Base-by-base conservation (phyloP, 495 filamentous ascomycete genomes). In the Talaromyces thailandensis region DNA sequence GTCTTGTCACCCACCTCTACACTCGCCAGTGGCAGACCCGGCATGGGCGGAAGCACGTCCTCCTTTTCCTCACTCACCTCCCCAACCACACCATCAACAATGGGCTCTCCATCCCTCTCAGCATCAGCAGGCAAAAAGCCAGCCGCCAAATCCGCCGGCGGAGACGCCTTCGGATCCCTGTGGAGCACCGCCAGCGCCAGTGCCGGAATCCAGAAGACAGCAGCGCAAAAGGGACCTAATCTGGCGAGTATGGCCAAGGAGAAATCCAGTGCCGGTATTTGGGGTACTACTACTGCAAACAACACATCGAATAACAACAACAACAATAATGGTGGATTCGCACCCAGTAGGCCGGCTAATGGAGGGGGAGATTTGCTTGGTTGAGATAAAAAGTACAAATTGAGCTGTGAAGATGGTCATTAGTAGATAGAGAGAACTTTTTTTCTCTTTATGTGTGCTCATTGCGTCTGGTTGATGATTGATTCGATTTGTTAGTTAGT, bases 221-320 rank as follows among this genome's bases (percentile, higher is more conserved):
- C 79, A 12, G 73, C 82, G 1, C 84, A 81, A 62, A 89, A 89
- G 64, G 88, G 91, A 7, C 84, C 84, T 52, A 89, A 86, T 63
- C 79, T 98, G 65, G 92, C 91, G 23, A 90, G 93, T 70, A 88
- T 98, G 77, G 93, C 92, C 50, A 96, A 96, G 79, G 90, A 97
- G 73, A 96, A 96, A 79, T 91, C 91, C 43, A 92, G 86, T 71
- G 91, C 91, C 2, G 92, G 93, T 2, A 90, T 98, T 66, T 98
- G 95, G 92, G 94, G 94, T 9, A 81, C 87, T 35, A 66, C 80
- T 1, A 66, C 71, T 37, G 60, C 63, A 48, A 43, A 72, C 55
- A 62, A 70, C 23, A 56, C 63, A 6, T 56, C 58, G 18, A 50
- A 48, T 35, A 61, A 56, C 51, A 18, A 24, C 31, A 61, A 56